These are phyloP conservation scores for Polygonum aviculare DNA, from an alignment of 148 eudicot genomes.

Conservation along the genomic window DNA sequence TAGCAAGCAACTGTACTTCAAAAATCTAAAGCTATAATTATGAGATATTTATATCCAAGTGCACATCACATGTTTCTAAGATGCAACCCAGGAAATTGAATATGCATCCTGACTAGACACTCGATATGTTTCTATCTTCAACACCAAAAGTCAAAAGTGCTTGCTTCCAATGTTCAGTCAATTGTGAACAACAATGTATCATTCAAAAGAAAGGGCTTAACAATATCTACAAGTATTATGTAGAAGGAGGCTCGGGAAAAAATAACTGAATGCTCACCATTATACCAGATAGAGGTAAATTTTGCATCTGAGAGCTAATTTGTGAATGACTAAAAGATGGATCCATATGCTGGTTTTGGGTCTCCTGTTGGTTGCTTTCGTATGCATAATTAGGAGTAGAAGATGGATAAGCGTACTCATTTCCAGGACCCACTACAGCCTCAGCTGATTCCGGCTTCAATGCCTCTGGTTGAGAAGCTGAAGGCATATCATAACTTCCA, in stretches of 20 bases:
- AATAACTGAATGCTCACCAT: conserved; percentile 37
- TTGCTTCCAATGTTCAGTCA: neutral
- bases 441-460: conserved; percentile 57
- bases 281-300: conserved; percentile 50
- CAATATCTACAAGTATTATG: neutral
- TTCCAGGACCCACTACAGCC: conserved; percentile 27
- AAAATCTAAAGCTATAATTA: neutral
- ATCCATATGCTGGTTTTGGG: conserved; percentile 23
- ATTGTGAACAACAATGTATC: neutral
- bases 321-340: conserved; percentile 44
- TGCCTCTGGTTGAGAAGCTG: conserved; percentile 53
- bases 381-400: conserved; percentile 55
- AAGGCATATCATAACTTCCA: conserved; percentile 51
- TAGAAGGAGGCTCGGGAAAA: neutral
- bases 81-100: neutral
- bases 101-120: neutral
- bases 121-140: neutral
- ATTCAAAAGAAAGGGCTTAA: neutral
- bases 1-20: neutral
- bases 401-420: conserved; percentile 68
- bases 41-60: neutral
- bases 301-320: conserved; percentile 63
- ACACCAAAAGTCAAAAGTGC: neutral
- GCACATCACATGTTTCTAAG: neutral
- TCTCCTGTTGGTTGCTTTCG: conserved; percentile 49